Evolutionary conservation across 345 rosid genomes (phyloP).

Genomic region (Brassica rapa): DNA sequence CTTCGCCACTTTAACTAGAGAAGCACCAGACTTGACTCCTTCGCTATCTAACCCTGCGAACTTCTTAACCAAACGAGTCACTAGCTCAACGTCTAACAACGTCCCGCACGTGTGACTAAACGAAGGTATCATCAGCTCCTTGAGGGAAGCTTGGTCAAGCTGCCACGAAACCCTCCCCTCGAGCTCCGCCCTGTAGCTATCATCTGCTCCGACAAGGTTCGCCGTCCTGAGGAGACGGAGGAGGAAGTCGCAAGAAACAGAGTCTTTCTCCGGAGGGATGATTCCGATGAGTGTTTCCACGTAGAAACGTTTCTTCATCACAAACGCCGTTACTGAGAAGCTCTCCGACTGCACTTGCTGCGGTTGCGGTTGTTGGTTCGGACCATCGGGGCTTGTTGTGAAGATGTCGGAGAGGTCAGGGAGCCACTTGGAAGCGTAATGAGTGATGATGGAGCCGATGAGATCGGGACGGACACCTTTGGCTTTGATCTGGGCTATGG

Average conservation of each 20-base stretch:
- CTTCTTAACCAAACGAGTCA: conserved; percentile 63
- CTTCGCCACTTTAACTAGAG: conserved; percentile 70
- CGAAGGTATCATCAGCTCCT: conserved; percentile 89
- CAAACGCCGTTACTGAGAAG: conserved; percentile 53
- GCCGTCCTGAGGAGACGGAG: conserved; percentile 80
- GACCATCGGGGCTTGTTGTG: conserved; percentile 16
- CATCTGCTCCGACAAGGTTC: conserved; percentile 70
- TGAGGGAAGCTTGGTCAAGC: conserved; percentile 79
- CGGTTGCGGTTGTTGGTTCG: conserved; percentile 5
- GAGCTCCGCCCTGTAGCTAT: conserved; percentile 56
- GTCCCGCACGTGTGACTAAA: conserved; percentile 82
- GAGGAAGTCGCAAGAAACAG: conserved; percentile 79
- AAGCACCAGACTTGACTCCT: conserved; percentile 49
- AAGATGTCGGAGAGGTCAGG: conserved; percentile 59
- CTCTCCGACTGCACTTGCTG: conserved; percentile 54
- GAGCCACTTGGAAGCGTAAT: conserved; percentile 85
- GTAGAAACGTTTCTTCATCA: conserved; percentile 76
- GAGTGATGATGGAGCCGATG: conserved; percentile 77
- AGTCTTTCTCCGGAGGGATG: conserved; percentile 81
- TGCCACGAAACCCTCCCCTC: conserved; percentile 80
- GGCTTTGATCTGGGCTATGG: conserved; percentile 68
- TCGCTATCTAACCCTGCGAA: conserved; percentile 52
- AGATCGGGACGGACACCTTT: conserved; percentile 82
- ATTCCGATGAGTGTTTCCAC: conserved; percentile 76
- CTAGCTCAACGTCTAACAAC: conserved; percentile 73